Base-by-base conservation (phyloP, 2,329 filamentous ascomycete genomes). In the Byssoonygena ceratinophila region DNA sequence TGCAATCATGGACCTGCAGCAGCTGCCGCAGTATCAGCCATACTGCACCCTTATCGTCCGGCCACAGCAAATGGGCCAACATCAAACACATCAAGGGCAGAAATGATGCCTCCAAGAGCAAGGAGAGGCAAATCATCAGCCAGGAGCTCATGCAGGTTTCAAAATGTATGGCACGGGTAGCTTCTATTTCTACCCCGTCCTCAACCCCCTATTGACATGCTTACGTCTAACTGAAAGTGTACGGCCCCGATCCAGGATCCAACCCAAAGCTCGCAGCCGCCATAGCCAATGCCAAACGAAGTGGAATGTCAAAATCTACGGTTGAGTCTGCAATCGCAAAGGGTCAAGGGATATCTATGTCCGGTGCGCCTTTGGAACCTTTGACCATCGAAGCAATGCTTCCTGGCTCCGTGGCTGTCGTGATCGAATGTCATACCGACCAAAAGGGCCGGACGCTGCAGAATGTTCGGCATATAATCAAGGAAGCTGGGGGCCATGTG, bases 61-160 rank as follows among this genome's bases (percentile, higher is more conserved):
- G 89, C 12, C 89, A 95, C 71, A 95, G 84, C 69, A 85, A 89
- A 66, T 98, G 92, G 92, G 89, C 88, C 54, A 94, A 92, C 64
- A 97, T 96, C 71, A 87, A 84, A 65, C 92, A 97, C 68, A 88
- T 92, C 68, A 98, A 98, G 70, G 89, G 84, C 48, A 87, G 84
- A 56, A 85, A 83, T 54, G 92, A 98, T 68, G 68, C 67, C 53
- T 66, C 83, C 60, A 95, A 90, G 70, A 87, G 82, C 69, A 78
- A 77, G 40, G 76, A 83, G 60, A 83, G 89, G 27, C 79, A 77
- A 44, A 68, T 76, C 41, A 78, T 94, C 60, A 77, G 83, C 20
- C 83, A 86, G 59, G 80, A 84, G 55, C 84, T 97, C 53, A 79
- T 83, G 46, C 77, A 83, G 56, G 83, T 83, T 54, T 87, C 87